These are phyloP conservation scores for Pyrenula aspistea DNA, from an alignment of 495 filamentous ascomycete species.

Conservation along the genomic window DNA sequence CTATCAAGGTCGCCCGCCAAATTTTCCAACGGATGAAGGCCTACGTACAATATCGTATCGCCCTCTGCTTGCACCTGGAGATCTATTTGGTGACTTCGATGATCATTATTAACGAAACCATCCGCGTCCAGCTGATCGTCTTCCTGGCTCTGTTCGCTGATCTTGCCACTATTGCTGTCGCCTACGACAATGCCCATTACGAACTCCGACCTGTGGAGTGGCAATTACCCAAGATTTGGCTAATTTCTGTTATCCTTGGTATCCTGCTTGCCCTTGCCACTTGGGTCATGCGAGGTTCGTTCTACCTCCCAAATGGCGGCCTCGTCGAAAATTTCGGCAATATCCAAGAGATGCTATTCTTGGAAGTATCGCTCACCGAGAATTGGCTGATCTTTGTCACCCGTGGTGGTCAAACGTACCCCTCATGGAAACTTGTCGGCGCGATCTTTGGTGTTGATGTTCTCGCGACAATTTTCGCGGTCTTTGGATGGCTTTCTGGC, in stretches of 20 bases:
- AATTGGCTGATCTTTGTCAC: slow-evolving; percentile 77
- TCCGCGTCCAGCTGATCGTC: slow-evolving; percentile 55
- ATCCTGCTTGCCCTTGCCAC: slow-evolving; percentile 52
- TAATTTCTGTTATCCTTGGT: slow-evolving; percentile 59
- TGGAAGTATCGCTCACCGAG: slow-evolving; percentile 62
- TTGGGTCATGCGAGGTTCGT: slow-evolving; percentile 56
- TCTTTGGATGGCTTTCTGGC: slow-evolving; percentile 56
- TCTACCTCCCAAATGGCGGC: slow-evolving; percentile 57
- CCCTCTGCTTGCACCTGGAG: slow-evolving; percentile 64
- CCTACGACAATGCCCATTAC: slow-evolving; percentile 68
- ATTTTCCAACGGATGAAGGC: slow-evolving; percentile 80
- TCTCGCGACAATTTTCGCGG: slow-evolving; percentile 57
- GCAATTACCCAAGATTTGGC: slow-evolving; percentile 70
- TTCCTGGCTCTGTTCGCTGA: slow-evolving; percentile 70
- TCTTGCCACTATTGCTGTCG: slow-evolving; percentile 64
- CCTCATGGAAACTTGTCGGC: slow-evolving; percentile 59
- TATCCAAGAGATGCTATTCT: slow-evolving; percentile 62
- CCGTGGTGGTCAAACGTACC: slow-evolving; percentile 58
- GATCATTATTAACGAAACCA: slow-evolving; percentile 65
- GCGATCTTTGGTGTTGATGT: slow-evolving; percentile 63
- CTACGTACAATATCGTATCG: slow-evolving; percentile 73
- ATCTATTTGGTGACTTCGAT: slow-evolving; percentile 69
- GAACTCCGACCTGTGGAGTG: slow-evolving; percentile 62
- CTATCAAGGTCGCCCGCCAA: slow-evolving; percentile 67
- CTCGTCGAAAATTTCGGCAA: slow-evolving; percentile 62